A percentile compares a stretch with the other conserved stretches of the same genome.
phyloP scores from a whole-genome alignment of 2,329 filamentous ascomycete species.

The Raffaelea albimanens region DNA sequence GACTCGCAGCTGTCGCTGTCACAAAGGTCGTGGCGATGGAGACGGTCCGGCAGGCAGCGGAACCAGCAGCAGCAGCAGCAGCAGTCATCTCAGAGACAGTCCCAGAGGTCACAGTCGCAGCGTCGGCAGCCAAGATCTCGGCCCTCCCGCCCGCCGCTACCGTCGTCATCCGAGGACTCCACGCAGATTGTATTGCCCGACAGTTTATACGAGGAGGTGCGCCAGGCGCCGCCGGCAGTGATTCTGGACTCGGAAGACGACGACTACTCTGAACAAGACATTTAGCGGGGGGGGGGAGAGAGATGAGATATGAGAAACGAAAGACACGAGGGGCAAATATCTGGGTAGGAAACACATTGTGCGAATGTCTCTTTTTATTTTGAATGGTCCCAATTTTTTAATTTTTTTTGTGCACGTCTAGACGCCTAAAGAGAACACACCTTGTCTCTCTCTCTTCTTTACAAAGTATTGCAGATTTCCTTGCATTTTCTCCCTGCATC shows the following conservation, averaged over 20 bases:
- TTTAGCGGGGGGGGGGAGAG: too few species aligned
- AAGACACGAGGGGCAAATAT: too few species aligned
- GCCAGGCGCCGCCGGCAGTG: slow-evolving; percentile 24
- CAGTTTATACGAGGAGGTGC: slow-evolving; percentile 30
- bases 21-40: slow-evolving; percentile 14
- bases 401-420: too few species aligned
- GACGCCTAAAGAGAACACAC: too few species aligned
- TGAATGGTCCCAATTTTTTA: too few species aligned
- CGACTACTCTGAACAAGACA: too few species aligned
- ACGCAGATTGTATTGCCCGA: slow-evolving; percentile 44
- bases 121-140: neutral
- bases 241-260: slow-evolving; percentile 32
- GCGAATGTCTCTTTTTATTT: too few species aligned
- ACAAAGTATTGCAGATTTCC: too few species aligned
- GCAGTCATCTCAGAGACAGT: neutral
- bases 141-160: neutral
- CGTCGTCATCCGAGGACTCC: slow-evolving; percentile 18
- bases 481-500: too few species aligned
- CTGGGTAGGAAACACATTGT: too few species aligned
- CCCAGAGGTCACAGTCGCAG: neutral
- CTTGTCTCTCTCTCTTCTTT: too few species aligned
- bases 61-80: neutral
- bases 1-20: neutral
- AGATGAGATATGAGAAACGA: neutral
- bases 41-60: neutral